phyloP scores from a whole-genome alignment of 208 protist species.

The Trypanosoma melophagium region DNA sequence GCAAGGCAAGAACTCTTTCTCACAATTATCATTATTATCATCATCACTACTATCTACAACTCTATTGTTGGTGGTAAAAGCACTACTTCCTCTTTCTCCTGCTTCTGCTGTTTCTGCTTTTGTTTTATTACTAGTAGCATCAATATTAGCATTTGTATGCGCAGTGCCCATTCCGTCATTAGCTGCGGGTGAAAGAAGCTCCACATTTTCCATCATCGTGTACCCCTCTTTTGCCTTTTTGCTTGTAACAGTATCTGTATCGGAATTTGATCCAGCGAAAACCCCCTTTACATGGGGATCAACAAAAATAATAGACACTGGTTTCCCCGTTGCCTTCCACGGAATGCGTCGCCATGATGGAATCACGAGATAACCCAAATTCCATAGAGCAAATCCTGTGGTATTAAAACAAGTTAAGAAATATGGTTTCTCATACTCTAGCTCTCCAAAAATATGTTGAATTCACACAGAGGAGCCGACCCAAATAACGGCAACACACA shows the following conservation, averaged over 20 bases:
- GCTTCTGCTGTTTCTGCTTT: background rate
- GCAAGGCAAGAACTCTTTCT: background rate
- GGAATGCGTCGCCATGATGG: slow-evolving; percentile 55
- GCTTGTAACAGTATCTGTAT: background rate
- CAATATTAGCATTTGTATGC: too few relatives aligned
- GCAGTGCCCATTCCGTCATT: too few relatives aligned
- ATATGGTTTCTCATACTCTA: slow-evolving; percentile 85
- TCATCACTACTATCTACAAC: background rate
- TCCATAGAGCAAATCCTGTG: slow-evolving; percentile 81
- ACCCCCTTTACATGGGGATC: slow-evolving; percentile 30
- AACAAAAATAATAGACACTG: slow-evolving; percentile 58
- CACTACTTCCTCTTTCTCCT: too few relatives aligned
- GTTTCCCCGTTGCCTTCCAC: slow-evolving; percentile 39
- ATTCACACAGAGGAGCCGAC: slow-evolving; percentile 88
- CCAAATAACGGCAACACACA: slow-evolving; percentile 91
- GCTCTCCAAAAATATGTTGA: slow-evolving; percentile 83
- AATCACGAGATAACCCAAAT: slow-evolving; percentile 67
- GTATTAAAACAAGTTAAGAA: slow-evolving; percentile 94
- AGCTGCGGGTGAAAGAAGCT: too few relatives aligned
- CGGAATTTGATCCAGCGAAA: background rate
- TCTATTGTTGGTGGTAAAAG: background rate
- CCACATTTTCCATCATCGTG: background rate
- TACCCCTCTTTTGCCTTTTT: background rate
- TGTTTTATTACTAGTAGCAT: background rate
- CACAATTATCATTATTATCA: background rate